Conservation (phyloP, 2,329 filamentous ascomycete genomes). For the Aspergillus terreus region DNA sequence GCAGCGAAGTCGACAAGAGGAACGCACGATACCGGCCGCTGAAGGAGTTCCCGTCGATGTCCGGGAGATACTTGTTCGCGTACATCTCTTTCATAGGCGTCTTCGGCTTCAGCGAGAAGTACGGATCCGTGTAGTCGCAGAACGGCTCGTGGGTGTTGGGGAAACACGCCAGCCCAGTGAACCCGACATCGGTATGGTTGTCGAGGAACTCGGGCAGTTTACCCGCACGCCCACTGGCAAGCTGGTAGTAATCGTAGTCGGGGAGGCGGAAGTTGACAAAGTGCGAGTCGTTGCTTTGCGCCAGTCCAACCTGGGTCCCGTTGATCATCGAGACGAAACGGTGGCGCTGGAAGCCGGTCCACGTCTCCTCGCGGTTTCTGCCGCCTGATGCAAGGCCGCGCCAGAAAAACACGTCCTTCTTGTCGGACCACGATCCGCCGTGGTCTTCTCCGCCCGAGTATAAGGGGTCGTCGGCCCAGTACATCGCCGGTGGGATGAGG, state of each 20-base stretch:
- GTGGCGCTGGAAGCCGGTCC: constrained; percentile 71
- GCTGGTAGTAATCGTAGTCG: constrained; percentile 42
- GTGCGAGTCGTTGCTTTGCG: constrained; percentile 42
- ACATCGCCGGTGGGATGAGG: constrained; percentile 48
- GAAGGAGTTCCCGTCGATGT: constrained; percentile 73
- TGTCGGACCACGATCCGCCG: constrained; percentile 40
- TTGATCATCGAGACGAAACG: constrained; percentile 73
- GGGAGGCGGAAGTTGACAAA: constrained; percentile 24
- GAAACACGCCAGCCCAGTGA: constrained; percentile 45
- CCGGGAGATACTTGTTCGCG: constrained; percentile 64
- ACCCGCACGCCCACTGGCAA: constrained; percentile 24
- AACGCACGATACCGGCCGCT: constrained; percentile 68
- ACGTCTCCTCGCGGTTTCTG: constrained; percentile 52
- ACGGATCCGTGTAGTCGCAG: constrained; percentile 47
- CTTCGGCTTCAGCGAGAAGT: constrained; percentile 29
- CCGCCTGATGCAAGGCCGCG: constrained; percentile 48
- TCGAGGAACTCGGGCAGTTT: constrained; percentile 40
- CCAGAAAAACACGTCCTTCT: constrained; percentile 44
- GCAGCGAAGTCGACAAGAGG: constrained; percentile 64
- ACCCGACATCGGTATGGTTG: constrained; percentile 39
- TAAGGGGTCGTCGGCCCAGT: constrained; percentile 43
- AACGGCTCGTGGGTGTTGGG: constrained; percentile 30
- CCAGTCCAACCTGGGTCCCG: constrained; percentile 52
- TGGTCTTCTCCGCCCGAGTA: constrained; percentile 40
- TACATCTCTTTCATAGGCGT: constrained; percentile 39